These are phyloP conservation scores for Calocybe gambosa DNA, from an alignment of 1,284 basidiomycete species.

Conservation along the genomic window DNA sequence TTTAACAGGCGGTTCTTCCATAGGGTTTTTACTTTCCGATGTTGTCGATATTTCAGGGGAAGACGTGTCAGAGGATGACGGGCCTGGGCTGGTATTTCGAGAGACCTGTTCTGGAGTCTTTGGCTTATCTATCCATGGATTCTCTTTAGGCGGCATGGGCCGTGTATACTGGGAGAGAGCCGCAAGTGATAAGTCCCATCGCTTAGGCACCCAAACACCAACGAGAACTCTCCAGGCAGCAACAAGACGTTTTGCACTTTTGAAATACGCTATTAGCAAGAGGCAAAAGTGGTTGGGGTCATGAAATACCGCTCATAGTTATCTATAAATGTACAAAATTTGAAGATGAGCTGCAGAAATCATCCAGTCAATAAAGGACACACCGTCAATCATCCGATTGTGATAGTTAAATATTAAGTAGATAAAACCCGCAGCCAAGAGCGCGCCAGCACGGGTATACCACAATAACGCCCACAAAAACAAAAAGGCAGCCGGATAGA, in stretches of 20 bases:
- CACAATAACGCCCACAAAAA: slow-evolving; percentile 76
- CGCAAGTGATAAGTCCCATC: slow-evolving; percentile 67
- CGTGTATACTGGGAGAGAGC: slow-evolving; percentile 73
- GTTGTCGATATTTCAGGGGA: slow-evolving; percentile 11
- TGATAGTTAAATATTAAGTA: slow-evolving; percentile 81
- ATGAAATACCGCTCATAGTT: slow-evolving; percentile 69
- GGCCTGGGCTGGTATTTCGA: slow-evolving; percentile 16
- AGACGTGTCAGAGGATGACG: slow-evolving; percentile 17
- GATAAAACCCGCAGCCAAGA: slow-evolving; percentile 47
- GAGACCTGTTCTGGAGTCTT: slow-evolving; percentile 22
- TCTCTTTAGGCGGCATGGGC: slow-evolving; percentile 58
- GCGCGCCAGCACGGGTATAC: slow-evolving; percentile 54
- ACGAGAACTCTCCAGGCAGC: slow-evolving; percentile 88
- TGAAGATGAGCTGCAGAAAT: slow-evolving; percentile 22
- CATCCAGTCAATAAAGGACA: slow-evolving; percentile 24
- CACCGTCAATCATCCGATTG: slow-evolving; percentile 68
- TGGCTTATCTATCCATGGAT: slow-evolving; percentile 59
- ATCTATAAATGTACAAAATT: slow-evolving; percentile 42
- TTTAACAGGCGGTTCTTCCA: slow-evolving; percentile 36
- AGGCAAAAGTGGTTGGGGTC: slow-evolving; percentile 10
- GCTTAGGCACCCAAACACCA: slow-evolving; percentile 83
- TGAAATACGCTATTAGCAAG: slow-evolving; percentile 1
- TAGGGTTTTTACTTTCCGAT: slow-evolving; percentile 10
- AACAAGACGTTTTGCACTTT: slow-evolving; percentile 71
- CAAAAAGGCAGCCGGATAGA: slow-evolving; percentile 80